Evolutionary conservation across 202 grass and related monocot genomes (phyloP).

Genomic region (Zizania palustris): DNA sequence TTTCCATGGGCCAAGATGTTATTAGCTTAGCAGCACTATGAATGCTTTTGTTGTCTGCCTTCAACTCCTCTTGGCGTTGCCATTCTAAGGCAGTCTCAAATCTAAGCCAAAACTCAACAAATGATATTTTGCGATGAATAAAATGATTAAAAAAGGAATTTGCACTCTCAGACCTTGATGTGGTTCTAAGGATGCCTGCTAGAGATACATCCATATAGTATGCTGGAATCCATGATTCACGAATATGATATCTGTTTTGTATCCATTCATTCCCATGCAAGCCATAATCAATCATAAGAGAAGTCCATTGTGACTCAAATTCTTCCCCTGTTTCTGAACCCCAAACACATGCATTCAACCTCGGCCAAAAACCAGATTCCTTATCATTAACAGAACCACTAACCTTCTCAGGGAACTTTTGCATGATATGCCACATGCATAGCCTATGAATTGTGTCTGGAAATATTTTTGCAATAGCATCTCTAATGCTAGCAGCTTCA

Average conservation of each 20-base stretch:
- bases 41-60: no score
- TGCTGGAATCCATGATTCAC: neutral
- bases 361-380: no score
- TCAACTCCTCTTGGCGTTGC: neutral
- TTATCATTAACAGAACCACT: no score
- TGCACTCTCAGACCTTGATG: neutral
- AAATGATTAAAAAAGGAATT: neutral
- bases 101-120: neutral
- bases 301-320: neutral
- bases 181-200: neutral
- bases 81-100: neutral
- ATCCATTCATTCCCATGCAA: neutral
- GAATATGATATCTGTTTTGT: neutral
- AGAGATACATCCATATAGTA: neutral
- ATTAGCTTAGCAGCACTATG: no score
- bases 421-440: constrained; percentile 9
- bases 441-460: no score
- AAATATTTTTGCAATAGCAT: no score
- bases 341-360: neutral
- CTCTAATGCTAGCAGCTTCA: neutral
- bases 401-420: neutral
- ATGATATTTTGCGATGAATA: neutral
- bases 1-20: neutral
- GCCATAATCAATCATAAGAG: neutral
- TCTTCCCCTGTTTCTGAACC: neutral